phyloP scores from a whole-genome alignment of 805 yeast genomes.

The Ogataea paradorogensis region DNA sequence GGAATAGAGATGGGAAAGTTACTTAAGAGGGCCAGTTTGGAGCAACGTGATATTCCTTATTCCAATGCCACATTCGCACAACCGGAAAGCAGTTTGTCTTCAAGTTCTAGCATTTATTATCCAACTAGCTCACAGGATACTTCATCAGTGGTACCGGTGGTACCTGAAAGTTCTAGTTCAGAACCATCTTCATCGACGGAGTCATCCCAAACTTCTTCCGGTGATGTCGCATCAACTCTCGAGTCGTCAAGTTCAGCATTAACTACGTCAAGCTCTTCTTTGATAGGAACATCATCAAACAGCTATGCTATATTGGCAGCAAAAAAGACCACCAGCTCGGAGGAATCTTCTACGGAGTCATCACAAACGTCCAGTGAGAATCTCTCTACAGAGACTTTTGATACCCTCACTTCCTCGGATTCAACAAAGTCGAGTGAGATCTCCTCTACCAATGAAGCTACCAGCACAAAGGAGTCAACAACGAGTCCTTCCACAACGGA shows the following conservation, averaged over 20 bases:
- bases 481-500: neutral
- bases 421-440: neutral
- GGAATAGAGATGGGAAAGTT: conserved; percentile 7
- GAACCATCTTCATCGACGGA: neutral
- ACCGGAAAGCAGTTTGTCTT: conserved; percentile 1
- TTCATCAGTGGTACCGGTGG: too few species aligned
- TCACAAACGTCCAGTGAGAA: too few species aligned
- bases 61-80: neutral
- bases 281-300: too few species aligned
- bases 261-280: too few species aligned
- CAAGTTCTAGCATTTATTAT: neutral
- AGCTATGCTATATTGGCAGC: too few species aligned
- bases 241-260: too few species aligned
- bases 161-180: too few species aligned
- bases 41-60: neutral
- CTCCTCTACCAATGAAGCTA: too few species aligned
- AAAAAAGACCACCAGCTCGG: neutral
- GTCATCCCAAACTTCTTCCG: too few species aligned
- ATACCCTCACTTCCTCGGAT: neutral
- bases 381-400: conserved; percentile 1
- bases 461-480: too few species aligned
- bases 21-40: conserved; percentile 9
- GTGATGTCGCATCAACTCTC: too few species aligned
- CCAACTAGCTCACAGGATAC: neutral
- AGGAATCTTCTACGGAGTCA: too few species aligned